phyloP scores from a whole-genome alignment of 805 yeast species.

The Candida krabiensis region DNA sequence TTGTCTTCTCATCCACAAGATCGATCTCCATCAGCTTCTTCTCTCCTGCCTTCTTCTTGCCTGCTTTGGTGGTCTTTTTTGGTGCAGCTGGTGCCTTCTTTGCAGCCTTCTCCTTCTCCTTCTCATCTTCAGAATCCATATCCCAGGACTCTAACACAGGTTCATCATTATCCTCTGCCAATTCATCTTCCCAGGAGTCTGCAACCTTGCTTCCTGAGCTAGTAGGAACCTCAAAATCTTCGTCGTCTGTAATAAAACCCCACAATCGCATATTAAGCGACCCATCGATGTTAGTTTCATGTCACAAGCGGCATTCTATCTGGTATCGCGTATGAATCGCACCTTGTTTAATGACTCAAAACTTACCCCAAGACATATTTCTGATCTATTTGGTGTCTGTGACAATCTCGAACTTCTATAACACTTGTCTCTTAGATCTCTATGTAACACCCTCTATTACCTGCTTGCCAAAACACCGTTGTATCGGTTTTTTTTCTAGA shows the following conservation, averaged over 20 bases:
- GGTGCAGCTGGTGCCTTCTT: constrained; percentile 36
- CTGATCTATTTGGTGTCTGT: too few species aligned
- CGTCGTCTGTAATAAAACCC: constrained; percentile 70
- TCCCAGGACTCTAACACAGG: constrained; percentile 91
- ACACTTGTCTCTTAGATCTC: too few species aligned
- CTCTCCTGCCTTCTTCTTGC: constrained; percentile 41
- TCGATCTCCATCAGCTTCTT: constrained; percentile 57
- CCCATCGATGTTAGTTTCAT: too few species aligned
- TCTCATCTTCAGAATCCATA: constrained; percentile 68
- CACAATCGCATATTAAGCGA: too few species aligned
- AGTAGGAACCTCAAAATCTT: constrained; percentile 76
- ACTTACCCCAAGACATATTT: too few species aligned
- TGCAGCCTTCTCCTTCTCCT: constrained; percentile 31
- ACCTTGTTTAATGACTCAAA: too few species aligned
- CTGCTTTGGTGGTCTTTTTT: constrained; percentile 44
- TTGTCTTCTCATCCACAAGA: constrained; percentile 68
- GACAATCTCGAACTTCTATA: too few species aligned
- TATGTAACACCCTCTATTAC: too few species aligned
- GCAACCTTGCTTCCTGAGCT: constrained; percentile 41
- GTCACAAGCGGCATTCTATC: too few species aligned
- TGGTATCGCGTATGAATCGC: too few species aligned
- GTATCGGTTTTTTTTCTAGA: too few species aligned
- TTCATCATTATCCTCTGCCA: constrained; percentile 59
- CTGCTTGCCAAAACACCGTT: too few species aligned
- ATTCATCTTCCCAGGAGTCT: constrained; percentile 81